phyloP scores from a whole-genome alignment of 23 red algal species.

The Cyanidioschyzon merolae region DNA sequence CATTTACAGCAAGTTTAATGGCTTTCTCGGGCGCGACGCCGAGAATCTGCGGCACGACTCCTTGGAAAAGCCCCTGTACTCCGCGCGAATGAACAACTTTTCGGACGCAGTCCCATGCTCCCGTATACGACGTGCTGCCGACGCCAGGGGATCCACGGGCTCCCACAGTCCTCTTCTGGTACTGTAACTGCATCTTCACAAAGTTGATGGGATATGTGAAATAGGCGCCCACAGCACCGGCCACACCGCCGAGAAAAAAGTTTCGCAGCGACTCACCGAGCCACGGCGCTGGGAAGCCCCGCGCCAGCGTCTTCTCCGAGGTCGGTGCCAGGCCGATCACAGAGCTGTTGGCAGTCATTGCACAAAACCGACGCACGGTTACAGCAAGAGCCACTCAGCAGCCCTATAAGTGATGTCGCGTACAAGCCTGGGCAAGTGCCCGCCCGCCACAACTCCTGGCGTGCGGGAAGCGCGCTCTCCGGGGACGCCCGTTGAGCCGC shows the following conservation, averaged over 20 bases:
- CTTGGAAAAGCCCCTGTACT: not conserved
- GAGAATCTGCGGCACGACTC: not conserved
- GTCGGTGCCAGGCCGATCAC: not conserved
- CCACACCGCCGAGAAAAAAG: constrained; percentile 16
- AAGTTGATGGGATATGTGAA: constrained; percentile 16
- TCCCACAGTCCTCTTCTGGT: not conserved
- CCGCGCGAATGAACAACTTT: not conserved
- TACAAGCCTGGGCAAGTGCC: not conserved
- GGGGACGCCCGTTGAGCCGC: too few species aligned
- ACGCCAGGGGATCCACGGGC: not conserved
- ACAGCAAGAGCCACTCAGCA: too few species aligned
- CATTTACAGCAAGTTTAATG: not conserved
- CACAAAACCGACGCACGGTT: too few species aligned
- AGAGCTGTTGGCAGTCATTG: not conserved
- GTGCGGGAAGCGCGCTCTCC: too few species aligned
- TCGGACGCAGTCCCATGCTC: not conserved
- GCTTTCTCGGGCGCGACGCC: constrained; percentile 16
- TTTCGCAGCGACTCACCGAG: not conserved
- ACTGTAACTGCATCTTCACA: constrained; percentile 20
- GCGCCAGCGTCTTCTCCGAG: not conserved
- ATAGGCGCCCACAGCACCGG: constrained; percentile 4
- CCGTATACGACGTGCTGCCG: not conserved
- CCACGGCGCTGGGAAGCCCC: not conserved
- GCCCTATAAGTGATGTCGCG: too few species aligned
- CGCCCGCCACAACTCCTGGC: not conserved